A percentile compares a stretch with the other conserved stretches of the same genome.
phyloP scores from a whole-genome alignment of 371 early-diverging fungal species.

The Mortierella sp. region DNA sequence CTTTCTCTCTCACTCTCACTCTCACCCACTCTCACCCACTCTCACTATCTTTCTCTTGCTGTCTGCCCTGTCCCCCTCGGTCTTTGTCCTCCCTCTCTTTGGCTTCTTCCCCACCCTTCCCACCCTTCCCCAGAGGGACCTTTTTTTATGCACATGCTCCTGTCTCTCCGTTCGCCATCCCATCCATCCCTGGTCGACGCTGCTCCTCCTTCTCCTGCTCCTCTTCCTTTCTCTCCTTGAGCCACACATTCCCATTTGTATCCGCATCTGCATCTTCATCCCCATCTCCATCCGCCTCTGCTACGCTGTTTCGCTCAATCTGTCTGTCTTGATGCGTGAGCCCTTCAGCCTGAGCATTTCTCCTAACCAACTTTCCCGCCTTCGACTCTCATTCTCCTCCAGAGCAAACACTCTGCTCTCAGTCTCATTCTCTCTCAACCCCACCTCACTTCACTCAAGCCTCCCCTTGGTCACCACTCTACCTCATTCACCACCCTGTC shows the following conservation, averaged over 20 bases:
- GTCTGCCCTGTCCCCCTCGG: conserved; percentile 2
- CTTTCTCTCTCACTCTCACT: not conserved
- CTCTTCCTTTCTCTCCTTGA: not conserved
- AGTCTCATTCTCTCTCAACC: not conserved
- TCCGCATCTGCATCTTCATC: not conserved
- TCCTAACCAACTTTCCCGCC: not conserved
- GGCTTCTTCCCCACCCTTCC: conserved; percentile 4
- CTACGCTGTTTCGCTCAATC: not conserved
- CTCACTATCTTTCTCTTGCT: conserved; percentile 1
- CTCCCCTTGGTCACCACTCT: not conserved
- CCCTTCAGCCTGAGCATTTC: no score
- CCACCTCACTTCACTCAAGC: no score
- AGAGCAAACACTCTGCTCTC: not conserved
- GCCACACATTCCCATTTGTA: no score
- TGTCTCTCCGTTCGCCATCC: not conserved
- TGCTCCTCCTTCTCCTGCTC: not conserved
- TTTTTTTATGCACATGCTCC: not conserved
- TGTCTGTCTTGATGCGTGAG: no score
- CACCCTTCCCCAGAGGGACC: not conserved
- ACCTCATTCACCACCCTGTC: not conserved
- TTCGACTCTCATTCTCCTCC: conserved; percentile 1
- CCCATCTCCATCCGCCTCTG: not conserved
- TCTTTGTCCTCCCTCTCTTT: conserved; percentile 1
- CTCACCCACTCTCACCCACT: conserved; percentile 7
- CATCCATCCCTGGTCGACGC: not conserved